Evolutionary conservation across 1,139 yeast species (phyloP).

Genomic region (Blastobotrys buckinghamii): DNA sequence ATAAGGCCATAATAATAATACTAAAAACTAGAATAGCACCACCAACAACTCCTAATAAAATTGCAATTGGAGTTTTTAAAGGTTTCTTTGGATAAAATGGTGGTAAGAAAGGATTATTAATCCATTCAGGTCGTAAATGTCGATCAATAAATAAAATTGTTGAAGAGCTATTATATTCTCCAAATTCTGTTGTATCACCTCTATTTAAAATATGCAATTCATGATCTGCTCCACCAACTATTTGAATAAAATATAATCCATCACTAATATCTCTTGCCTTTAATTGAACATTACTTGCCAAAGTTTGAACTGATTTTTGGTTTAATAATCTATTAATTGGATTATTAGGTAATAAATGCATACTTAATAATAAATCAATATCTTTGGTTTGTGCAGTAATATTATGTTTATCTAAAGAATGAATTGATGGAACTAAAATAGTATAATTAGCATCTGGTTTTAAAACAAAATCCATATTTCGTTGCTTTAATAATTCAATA

Average conservation of each 20-base stretch:
- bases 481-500: conserved; percentile 41
- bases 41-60: conserved; percentile 33
- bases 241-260: conserved; percentile 32
- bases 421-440: conserved; percentile 65
- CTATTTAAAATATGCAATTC: conserved; percentile 59
- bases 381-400: conserved; percentile 41
- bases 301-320: conserved; percentile 35
- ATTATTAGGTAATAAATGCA: conserved; percentile 64
- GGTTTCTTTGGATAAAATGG: conserved; percentile 22
- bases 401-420: conserved; percentile 50
- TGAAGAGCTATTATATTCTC: conserved; percentile 11
- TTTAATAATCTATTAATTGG: conserved; percentile 36
- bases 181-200: conserved; percentile 52
- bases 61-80: conserved; percentile 32
- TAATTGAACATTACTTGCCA: conserved; percentile 40
- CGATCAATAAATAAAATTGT: conserved; percentile 71
- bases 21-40: conserved; percentile 31
- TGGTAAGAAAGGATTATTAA: conserved; percentile 26
- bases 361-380: conserved; percentile 50
- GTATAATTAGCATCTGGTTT: conserved; percentile 43
- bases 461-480: conserved; percentile 35
- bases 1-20: conserved; percentile 14
- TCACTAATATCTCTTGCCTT: conserved; percentile 37
- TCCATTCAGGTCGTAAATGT: conserved; percentile 63
- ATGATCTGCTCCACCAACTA: conserved; percentile 50